A percentile compares a stretch with the other conserved stretches of the same genome.
phyloP scores from a whole-genome alignment of 1,284 basidiomycete species.

The Rhodotorula sp. region DNA sequence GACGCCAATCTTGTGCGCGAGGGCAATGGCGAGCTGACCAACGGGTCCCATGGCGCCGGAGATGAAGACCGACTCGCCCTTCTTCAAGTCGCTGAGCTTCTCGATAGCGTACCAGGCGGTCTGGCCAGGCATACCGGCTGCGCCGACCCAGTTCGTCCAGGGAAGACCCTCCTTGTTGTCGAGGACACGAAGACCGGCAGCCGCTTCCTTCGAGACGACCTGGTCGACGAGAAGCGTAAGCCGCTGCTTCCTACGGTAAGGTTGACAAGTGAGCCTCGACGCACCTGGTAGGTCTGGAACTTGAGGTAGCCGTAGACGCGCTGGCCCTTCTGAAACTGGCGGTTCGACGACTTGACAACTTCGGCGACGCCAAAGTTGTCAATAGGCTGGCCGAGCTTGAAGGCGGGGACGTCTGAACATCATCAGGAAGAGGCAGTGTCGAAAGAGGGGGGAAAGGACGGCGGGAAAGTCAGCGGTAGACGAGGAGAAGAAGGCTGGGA shows the following conservation, averaged over 20 bases:
- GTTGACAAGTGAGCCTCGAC: neutral
- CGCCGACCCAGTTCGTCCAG: constrained; percentile 53
- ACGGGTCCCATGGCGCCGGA: constrained; percentile 36
- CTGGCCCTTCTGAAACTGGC: constrained; percentile 27
- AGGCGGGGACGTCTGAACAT: constrained; percentile 25
- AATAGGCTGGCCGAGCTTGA: constrained; percentile 36
- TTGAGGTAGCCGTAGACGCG: constrained; percentile 26
- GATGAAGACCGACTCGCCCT: constrained; percentile 72
- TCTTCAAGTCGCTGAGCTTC: constrained; percentile 62
- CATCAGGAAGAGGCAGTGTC: neutral
- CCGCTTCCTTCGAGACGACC: constrained; percentile 12
- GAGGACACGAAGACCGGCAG: constrained; percentile 16
- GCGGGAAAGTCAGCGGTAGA: no score
- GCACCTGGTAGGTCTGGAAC: constrained; percentile 30
- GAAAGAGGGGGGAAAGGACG: neutral
- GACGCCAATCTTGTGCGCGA: constrained; percentile 45
- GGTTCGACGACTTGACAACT: constrained; percentile 32
- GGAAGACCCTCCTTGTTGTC: constrained; percentile 39
- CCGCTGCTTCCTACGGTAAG: no score
- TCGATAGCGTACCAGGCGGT: constrained; percentile 27
- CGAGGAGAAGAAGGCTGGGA: neutral
- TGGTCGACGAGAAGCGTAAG: neutral
- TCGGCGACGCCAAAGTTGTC: constrained; percentile 36
- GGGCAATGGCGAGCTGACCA: constrained; percentile 41
- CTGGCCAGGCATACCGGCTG: constrained; percentile 34